Percentiles rank a stretch among this genome's conserved stretches.
Conservation (phyloP, 805 yeast species). For the Suhomyces emberorum region DNA sequence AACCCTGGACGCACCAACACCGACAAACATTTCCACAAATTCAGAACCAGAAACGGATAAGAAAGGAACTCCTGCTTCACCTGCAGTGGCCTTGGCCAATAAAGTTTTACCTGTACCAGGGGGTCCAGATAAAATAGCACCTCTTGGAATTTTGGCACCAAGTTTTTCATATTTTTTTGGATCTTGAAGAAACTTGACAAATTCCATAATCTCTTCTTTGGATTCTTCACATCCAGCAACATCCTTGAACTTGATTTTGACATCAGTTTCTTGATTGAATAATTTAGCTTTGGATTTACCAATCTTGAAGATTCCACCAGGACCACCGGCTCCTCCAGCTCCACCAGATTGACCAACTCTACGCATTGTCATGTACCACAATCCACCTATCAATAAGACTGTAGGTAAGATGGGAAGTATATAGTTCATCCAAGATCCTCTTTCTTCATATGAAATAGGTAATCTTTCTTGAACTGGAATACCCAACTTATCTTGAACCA, state of each 20-base stretch:
- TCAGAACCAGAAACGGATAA: conserved; percentile 90
- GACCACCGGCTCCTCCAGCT: conserved; percentile 28
- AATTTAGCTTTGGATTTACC: conserved; percentile 78
- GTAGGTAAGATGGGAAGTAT: conserved; percentile 79
- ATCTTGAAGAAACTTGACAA: conserved; percentile 81
- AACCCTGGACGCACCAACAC: conserved; percentile 94
- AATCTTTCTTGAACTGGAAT: conserved; percentile 69
- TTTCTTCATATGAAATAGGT: conserved; percentile 73
- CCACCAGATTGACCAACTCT: conserved; percentile 48
- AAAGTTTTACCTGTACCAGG: conserved; percentile 97
- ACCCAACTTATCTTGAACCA: conserved; percentile 64
- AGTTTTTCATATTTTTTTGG: conserved; percentile 81
- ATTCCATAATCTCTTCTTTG: conserved; percentile 92
- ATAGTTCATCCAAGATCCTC: conserved; percentile 60
- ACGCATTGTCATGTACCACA: conserved; percentile 59
- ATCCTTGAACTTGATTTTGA: conserved; percentile 78
- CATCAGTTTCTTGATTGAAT: conserved; percentile 79
- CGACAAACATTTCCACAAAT: conserved; percentile 95
- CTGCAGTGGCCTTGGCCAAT: conserved; percentile 92
- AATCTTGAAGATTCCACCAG: conserved; percentile 70
- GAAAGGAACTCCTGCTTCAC: conserved; percentile 94
- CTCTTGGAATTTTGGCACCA: conserved; percentile 94
- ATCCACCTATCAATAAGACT: conserved; percentile 72
- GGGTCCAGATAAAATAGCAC: conserved; percentile 91
- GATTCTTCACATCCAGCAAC: conserved; percentile 97